A percentile compares a stretch with the other conserved stretches of the same genome.
phyloP scores from a whole-genome alignment of 2,329 filamentous ascomycete species.

The Blastomyces gilchristii region DNA sequence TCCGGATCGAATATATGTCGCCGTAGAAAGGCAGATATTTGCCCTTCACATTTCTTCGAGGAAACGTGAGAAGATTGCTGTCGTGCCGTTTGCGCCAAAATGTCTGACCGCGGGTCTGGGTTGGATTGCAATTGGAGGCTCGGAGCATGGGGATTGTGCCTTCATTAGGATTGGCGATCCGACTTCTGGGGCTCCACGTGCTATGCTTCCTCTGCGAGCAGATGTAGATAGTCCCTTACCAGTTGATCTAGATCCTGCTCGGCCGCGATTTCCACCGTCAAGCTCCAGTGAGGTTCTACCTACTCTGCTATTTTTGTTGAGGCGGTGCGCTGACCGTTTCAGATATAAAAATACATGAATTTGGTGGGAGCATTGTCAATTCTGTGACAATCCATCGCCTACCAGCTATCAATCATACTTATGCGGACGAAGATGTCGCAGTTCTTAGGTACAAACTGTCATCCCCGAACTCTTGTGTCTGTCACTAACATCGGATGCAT shows the following conservation, averaged over 20 bases:
- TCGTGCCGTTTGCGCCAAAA: constrained; percentile 62
- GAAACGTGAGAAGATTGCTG: constrained; percentile 62
- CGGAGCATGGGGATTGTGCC: constrained; percentile 74
- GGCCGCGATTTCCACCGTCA: constrained; percentile 21
- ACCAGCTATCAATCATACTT: constrained; percentile 31
- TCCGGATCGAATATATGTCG: constrained; percentile 72
- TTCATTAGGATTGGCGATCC: constrained; percentile 53
- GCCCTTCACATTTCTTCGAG: constrained; percentile 57
- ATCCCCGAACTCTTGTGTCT: constrained; percentile 51
- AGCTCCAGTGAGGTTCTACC: constrained; percentile 16
- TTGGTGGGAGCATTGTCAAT: constrained; percentile 56
- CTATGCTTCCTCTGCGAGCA: constrained; percentile 15
- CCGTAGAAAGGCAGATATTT: constrained; percentile 64
- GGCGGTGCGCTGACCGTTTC: constrained; percentile 20
- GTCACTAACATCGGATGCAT: background rate
- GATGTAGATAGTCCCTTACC: constrained; percentile 51
- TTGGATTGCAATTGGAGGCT: constrained; percentile 82
- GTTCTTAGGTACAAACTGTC: constrained; percentile 38
- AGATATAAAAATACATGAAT: constrained; percentile 46
- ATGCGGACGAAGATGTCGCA: constrained; percentile 47
- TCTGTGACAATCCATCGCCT: constrained; percentile 55
- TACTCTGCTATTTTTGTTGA: background rate
- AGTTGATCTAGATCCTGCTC: constrained; percentile 35
- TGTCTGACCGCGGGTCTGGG: constrained; percentile 79
- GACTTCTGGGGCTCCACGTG: constrained; percentile 16